A percentile compares a stretch with the other conserved stretches of the same genome.
Evolutionary conservation across 2,329 filamentous ascomycete species (phyloP).

Genomic region (Apiospora pterosperma): DNA sequence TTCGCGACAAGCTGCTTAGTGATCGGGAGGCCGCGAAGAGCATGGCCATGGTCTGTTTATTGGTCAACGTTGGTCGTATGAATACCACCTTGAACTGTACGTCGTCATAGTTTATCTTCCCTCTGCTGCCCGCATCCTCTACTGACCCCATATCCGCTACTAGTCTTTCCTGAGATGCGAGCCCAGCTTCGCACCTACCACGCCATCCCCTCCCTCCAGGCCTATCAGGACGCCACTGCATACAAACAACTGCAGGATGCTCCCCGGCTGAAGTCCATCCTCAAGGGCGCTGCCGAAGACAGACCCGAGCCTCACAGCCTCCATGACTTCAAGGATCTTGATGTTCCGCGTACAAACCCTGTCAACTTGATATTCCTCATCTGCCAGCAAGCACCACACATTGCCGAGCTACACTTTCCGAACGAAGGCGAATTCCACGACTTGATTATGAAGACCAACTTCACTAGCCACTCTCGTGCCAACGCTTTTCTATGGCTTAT

Average conservation of each 20-base stretch:
- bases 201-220: constrained; percentile 93
- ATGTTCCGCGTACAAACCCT: constrained; percentile 79
- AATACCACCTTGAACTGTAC: constrained; percentile 97
- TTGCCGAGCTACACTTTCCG: constrained; percentile 90
- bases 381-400: constrained; percentile 81
- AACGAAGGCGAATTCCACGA: constrained; percentile 89
- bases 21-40: constrained; percentile 90
- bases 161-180: constrained; percentile 97
- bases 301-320: constrained; percentile 74
- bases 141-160: constrained; percentile 9
- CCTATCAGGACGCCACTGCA: constrained; percentile 88
- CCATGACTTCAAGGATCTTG: constrained; percentile 70
- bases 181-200: constrained; percentile 97
- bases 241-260: constrained; percentile 99
- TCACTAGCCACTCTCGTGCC: constrained; percentile 79
- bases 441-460: constrained; percentile 84
- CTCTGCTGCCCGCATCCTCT: constrained; percentile 10
- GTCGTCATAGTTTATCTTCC: constrained; percentile 12
- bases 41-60: constrained; percentile 98
- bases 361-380: constrained; percentile 97
- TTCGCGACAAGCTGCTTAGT: constrained; percentile 92
- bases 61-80: constrained; percentile 98
- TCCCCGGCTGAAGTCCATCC: constrained; percentile 89
- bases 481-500: constrained; percentile 94
- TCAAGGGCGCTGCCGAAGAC: constrained; percentile 95